Evolutionary conservation across 768 basidiomycete species (phyloP), one percentile per base, ranked within the genome.

Genomic region (Lanmaoa pseudosensibilis): DNA sequence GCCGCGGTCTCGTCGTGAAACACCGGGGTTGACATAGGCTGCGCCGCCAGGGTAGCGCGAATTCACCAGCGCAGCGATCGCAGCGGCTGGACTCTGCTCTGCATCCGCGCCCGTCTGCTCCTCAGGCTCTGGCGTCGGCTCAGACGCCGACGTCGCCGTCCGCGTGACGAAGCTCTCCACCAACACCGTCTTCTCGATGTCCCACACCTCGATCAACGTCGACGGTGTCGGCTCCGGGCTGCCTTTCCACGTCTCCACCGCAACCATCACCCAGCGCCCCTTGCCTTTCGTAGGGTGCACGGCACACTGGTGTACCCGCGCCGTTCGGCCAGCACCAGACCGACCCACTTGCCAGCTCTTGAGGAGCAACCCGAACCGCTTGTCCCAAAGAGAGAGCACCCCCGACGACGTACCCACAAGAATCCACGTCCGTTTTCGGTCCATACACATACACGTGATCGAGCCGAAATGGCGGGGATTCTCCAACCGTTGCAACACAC

Each of bases 201-300:
- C 94, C 92, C 94, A 97, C 2, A 94, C 90, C 67, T 97, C 93
- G 7, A 93, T 77, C 43, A 94, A 69, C 45, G 67, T 65, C 15
- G 79, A 78, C 11, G 79, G 77, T 3, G 78, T 63, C 9, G 72
- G 74, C 54, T 83, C 80, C 4, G 65, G 50, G 46, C 53, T 73
- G 11, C 64, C 65, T 43, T 73, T 70, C 62, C 75, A 79, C 0
- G 83, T 76, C 65, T 89, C 89, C 16, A 88, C 73, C 0, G 94
- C 84, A 43, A 97, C 89, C 71, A 97, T 84, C 44, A 98, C 78
- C 93, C 94, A 98, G 46, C 88, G 86, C 0, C 94, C 94, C 57
- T 85, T 84, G 19, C 94, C 94, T 65, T 86, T 91, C 0, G 87
- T 83, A 0, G 95, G 96, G 64, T 98, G 96, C 0, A 94, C 76